phyloP scores from a whole-genome alignment of 164 flowering plant genomes.

The Liquidambar formosana region DNA sequence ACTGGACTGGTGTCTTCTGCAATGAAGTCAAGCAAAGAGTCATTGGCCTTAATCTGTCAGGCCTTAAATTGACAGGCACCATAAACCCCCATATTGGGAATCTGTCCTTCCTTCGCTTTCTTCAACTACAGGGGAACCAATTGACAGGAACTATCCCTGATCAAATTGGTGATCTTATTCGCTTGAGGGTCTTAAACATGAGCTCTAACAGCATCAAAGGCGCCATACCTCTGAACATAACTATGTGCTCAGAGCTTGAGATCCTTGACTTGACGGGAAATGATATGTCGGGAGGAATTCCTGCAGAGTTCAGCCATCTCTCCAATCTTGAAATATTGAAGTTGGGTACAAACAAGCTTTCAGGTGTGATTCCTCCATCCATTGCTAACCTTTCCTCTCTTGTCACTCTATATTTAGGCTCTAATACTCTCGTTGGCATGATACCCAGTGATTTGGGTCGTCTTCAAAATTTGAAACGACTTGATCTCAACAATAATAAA shows the following conservation, averaged over 20 bases:
- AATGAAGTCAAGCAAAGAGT: slow-evolving; percentile 16
- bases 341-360: slow-evolving; percentile 28
- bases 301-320: slow-evolving; percentile 29
- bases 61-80: too few species aligned
- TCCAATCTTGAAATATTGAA: slow-evolving; percentile 30
- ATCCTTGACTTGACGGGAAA: too few species aligned
- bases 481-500: slow-evolving; percentile 35
- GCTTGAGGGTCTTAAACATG: slow-evolving; percentile 28
- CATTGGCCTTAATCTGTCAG: too few species aligned
- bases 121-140: slow-evolving; percentile 40
- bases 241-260: slow-evolving; percentile 19
- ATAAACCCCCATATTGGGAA: too few species aligned
- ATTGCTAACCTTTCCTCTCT: slow-evolving; percentile 43
- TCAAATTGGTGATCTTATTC: too few species aligned
- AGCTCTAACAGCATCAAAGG: slow-evolving; percentile 38
- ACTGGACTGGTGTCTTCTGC: slow-evolving; percentile 56
- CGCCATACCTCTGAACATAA: slow-evolving; percentile 31
- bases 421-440: slow-evolving; percentile 32
- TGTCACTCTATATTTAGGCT: slow-evolving; percentile 17
- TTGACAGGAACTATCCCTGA: too few species aligned
- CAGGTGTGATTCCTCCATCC: slow-evolving; percentile 41
- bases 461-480: too few species aligned
- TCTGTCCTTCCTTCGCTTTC: slow-evolving; percentile 38
- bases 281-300: slow-evolving; percentile 37
- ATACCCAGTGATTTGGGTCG: slow-evolving; percentile 45